phyloP scores from a whole-genome alignment of 768 basidiomycete species.

The Russula virescens region DNA sequence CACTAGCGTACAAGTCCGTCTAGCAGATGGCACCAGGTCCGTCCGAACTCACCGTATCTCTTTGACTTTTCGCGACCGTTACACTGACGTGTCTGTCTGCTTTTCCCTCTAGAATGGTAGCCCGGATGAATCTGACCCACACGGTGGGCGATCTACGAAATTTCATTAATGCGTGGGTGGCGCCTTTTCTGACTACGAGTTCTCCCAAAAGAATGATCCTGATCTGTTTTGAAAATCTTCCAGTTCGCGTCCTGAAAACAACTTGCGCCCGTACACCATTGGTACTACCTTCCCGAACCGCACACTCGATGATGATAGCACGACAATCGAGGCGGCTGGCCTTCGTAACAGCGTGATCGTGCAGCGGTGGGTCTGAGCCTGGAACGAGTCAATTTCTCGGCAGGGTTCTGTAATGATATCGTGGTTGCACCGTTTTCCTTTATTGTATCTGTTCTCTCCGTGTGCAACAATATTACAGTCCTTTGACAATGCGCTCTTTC shows the following conservation, averaged over 20 bases:
- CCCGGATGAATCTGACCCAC: conserved; percentile 86
- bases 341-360: conserved; percentile 23
- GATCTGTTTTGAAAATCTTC: background rate
- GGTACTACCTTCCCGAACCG: conserved; percentile 25
- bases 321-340: conserved; percentile 23
- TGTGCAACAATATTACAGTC: too few species aligned
- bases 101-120: conserved; percentile 51
- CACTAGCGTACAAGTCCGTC: conserved; percentile 83
- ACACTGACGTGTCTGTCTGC: background rate
- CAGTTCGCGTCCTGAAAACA: conserved; percentile 24
- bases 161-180: conserved; percentile 84
- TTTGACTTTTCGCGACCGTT: background rate
- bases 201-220: background rate
- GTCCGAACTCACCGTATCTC: conserved; percentile 4
- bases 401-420: too few species aligned
- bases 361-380: conserved; percentile 22
- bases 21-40: conserved; percentile 92
- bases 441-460: too few species aligned
- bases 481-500: too few species aligned
- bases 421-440: too few species aligned
- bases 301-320: conserved; percentile 16
- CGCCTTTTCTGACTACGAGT: background rate
- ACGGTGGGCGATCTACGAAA: conserved; percentile 79
- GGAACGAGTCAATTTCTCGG: background rate
- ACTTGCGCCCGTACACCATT: conserved; percentile 19